Conservation (phyloP, 768 basidiomycete species). For the Ramaria rubella region DNA sequence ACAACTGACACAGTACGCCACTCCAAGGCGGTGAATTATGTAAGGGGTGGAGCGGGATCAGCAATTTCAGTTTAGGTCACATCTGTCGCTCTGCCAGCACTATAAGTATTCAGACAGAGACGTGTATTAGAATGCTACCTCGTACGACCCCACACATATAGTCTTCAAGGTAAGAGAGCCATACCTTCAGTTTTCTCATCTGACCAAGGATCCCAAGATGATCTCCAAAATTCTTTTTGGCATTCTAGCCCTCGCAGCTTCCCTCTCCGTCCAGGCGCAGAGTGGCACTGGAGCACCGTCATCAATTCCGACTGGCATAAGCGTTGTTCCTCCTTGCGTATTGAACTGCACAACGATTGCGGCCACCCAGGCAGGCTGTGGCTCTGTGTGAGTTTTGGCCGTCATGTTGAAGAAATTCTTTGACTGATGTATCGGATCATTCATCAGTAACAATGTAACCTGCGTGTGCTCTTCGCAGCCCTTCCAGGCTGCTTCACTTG, state of each 20-base stretch:
- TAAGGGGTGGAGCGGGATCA: background rate
- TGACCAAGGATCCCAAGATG: background rate
- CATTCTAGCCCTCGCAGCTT: background rate
- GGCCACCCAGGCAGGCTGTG: background rate
- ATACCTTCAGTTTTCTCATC: background rate
- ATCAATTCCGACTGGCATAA: background rate
- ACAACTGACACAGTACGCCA: background rate
- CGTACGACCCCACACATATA: background rate
- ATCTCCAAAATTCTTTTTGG: background rate
- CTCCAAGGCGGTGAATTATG: background rate
- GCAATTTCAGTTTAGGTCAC: background rate
- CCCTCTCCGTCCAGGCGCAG: background rate
- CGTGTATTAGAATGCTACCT: background rate
- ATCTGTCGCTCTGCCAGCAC: background rate
- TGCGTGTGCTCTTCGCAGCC: conserved; percentile 35
- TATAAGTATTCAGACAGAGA: background rate
- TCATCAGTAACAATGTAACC: conserved; percentile 29
- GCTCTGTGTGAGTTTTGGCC: background rate
- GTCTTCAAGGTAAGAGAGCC: background rate
- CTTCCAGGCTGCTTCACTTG: conserved; percentile 30
- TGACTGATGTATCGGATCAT: background rate
- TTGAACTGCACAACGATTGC: background rate
- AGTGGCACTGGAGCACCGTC: background rate
- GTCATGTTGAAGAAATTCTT: background rate
- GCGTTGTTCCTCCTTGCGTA: background rate